These are phyloP conservation scores for Fusarium sp. DNA, from an alignment of 2,329 filamentous ascomycete genomes.

Conservation along the genomic window DNA sequence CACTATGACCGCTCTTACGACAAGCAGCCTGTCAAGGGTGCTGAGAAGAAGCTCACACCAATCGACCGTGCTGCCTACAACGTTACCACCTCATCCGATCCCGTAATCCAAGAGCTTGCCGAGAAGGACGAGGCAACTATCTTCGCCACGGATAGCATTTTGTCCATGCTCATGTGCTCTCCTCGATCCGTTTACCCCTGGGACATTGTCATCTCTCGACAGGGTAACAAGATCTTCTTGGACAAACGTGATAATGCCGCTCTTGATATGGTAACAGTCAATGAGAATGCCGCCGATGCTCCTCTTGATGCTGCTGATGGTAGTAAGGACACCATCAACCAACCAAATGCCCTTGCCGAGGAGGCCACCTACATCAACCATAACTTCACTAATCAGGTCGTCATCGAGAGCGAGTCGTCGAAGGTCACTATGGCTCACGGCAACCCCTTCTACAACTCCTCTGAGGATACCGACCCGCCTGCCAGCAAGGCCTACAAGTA, in stretches of 20 bases:
- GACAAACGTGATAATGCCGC: conserved; percentile 97
- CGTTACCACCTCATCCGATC: conserved; percentile 94
- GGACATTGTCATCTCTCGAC: conserved; percentile 94
- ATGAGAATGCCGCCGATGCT: conserved; percentile 96
- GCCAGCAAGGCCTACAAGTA: conserved; percentile 99
- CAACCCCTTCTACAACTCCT: conserved; percentile 97
- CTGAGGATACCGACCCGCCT: conserved; percentile 91
- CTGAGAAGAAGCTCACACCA: conserved; percentile 86
- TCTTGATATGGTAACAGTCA: conserved; percentile 97
- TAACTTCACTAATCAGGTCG: conserved; percentile 97
- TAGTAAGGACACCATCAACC: conserved; percentile 95
- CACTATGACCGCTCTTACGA: conserved; percentile 97
- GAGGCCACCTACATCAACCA: conserved; percentile 99
- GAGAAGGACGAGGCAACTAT: conserved; percentile 97
- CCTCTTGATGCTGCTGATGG: conserved; percentile 91
- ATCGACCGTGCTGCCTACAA: conserved; percentile 98
- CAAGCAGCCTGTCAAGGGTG: conserved; percentile 88
- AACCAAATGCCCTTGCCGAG: conserved; percentile 89
- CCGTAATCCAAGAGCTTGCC: conserved; percentile 94
- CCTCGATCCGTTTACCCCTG: conserved; percentile 97
- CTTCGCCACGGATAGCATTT: conserved; percentile 95
- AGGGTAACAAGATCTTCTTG: conserved; percentile 96
- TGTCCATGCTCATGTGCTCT: conserved; percentile 99
- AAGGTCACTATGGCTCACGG: conserved; percentile 87
- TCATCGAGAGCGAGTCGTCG: conserved; percentile 79